Percentiles rank a stretch among this genome's conserved stretches.
Evolutionary conservation across 129 eudicot species (phyloP).

Genomic region (Flaveria brownii): DNA sequence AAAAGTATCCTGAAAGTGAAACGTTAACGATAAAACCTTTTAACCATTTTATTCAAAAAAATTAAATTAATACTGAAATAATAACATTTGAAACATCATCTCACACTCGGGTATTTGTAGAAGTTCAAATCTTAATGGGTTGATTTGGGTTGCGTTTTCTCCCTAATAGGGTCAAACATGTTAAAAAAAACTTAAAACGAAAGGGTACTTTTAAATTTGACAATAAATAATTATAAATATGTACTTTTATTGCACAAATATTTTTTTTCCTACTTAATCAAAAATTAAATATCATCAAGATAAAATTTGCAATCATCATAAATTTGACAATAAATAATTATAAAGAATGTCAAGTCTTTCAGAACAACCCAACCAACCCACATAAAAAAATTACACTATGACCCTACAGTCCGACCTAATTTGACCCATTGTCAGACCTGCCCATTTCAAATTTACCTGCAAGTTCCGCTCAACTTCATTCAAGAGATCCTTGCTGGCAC

Average conservation of each 20-base stretch:
- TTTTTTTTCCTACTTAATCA: not conserved
- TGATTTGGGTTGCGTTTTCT: not conserved
- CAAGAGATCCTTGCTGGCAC: constrained; percentile 87
- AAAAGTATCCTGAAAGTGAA: not conserved
- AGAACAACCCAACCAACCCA: not conserved
- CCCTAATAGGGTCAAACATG: not conserved
- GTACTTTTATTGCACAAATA: not conserved
- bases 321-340: not conserved
- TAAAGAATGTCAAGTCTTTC: not conserved
- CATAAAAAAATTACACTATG: not conserved
- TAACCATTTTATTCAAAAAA: not conserved
- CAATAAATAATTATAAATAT: too few species aligned
- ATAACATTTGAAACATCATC: not conserved
- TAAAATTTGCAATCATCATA: not conserved
- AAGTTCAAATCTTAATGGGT: not conserved
- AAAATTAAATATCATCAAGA: not conserved
- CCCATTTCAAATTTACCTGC: constrained; percentile 50
- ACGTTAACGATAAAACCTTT: not conserved
- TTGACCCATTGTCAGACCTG: not conserved
- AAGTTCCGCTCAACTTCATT: constrained; percentile 89
- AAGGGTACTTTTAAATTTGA: too few species aligned
- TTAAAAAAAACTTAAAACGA: not conserved
- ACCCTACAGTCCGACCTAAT: not conserved
- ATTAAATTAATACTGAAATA: not conserved
- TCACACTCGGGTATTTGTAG: not conserved